Conservation (phyloP, 2,329 filamentous ascomycete species). For the Microdochium trichocladiopsis region DNA sequence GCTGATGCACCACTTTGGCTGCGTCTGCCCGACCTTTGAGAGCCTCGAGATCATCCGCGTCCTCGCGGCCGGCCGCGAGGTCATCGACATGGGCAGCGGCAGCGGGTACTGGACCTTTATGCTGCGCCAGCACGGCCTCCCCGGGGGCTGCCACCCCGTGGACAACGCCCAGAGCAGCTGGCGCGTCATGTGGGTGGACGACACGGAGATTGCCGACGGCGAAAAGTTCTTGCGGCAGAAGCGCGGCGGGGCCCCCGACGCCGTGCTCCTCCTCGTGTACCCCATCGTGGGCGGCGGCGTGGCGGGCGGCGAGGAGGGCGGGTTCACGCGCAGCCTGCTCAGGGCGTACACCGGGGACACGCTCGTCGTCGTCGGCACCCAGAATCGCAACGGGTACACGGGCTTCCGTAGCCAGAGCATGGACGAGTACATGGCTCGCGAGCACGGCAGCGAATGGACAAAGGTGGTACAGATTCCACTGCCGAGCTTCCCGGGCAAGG, state of each 20-base stretch:
- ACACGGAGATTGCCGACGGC: constrained; percentile 58
- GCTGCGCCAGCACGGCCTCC: constrained; percentile 51
- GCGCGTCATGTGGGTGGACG: constrained; percentile 60
- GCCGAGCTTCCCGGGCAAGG: constrained; percentile 70
- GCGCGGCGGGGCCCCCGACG: constrained; percentile 40
- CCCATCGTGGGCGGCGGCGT: constrained; percentile 59
- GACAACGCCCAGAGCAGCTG: constrained; percentile 64
- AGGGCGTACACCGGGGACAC: constrained; percentile 55
- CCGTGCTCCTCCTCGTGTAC: constrained; percentile 65
- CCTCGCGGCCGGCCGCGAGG: constrained; percentile 41
- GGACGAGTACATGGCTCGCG: constrained; percentile 57
- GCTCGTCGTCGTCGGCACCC: constrained; percentile 66
- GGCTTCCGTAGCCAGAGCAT: constrained; percentile 57
- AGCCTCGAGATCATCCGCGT: constrained; percentile 52
- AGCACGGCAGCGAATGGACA: constrained; percentile 47
- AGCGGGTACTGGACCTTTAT: constrained; percentile 73
- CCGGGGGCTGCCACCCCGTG: constrained; percentile 46
- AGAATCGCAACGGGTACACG: constrained; percentile 70
- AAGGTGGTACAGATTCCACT: constrained; percentile 58
- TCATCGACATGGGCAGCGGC: constrained; percentile 63
- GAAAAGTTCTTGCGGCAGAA: constrained; percentile 44
- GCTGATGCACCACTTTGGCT: constrained; percentile 75
- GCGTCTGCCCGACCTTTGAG: constrained; percentile 62
- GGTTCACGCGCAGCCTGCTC: constrained; percentile 58
- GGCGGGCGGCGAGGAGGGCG: constrained; percentile 55